Conservation (phyloP, 208 protist species). For the Phytomonas sp. region DNA sequence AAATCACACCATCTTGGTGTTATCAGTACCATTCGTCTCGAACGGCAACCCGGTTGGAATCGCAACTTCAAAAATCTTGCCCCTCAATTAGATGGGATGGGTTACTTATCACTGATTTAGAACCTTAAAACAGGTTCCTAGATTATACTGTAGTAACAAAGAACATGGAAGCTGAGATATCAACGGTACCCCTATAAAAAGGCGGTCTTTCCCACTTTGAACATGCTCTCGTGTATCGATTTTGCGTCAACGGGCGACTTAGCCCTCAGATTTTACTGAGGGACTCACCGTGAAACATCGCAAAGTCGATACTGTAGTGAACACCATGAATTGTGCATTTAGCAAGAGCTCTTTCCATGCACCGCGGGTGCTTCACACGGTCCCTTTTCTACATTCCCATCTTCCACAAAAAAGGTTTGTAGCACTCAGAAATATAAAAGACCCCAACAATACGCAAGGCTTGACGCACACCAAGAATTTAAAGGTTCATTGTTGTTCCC, state of each 20-base stretch:
- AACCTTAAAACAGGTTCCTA: conserved; percentile 2
- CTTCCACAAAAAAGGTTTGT: conserved; percentile 98
- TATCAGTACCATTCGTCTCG: conserved; percentile 12
- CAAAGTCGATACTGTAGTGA: conserved; percentile 80
- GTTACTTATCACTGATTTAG: conserved; percentile 30
- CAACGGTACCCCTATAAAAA: neutral
- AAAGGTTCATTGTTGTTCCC: conserved; percentile 19
- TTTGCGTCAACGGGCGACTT: neutral
- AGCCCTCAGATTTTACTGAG: neutral
- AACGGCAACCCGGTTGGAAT: conserved; percentile 28
- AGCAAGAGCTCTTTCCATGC: conserved; percentile 63
- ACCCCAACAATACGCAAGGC: conserved; percentile 81
- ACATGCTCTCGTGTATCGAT: neutral
- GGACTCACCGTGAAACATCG: neutral
- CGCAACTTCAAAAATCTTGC: conserved; percentile 26
- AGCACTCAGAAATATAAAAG: conserved; percentile 85
- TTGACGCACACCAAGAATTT: conserved; percentile 39
- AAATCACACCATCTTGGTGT: conserved; percentile 38
- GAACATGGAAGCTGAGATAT: neutral
- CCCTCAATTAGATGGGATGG: conserved; percentile 33
- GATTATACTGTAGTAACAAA: neutral
- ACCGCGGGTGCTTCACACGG: conserved; percentile 58
- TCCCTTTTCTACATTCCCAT: conserved; percentile 87
- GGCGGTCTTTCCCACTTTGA: neutral
- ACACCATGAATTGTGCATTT: conserved; percentile 89